phyloP scores from a whole-genome alignment of 2,329 filamentous ascomycete species.

The Bretziella fagacearum region DNA sequence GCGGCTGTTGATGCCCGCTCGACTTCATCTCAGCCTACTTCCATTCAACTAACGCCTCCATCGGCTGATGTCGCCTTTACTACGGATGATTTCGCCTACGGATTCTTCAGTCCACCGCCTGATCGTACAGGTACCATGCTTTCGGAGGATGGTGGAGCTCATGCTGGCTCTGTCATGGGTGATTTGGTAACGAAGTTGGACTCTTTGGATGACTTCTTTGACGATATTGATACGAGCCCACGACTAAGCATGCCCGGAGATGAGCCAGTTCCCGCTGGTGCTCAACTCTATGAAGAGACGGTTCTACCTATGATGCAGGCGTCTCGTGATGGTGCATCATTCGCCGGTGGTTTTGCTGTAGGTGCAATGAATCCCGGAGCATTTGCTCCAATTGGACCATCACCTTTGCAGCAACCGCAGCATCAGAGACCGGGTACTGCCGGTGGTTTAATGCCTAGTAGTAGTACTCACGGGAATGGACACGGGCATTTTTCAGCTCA shows the following conservation, averaged over 20 bases:
- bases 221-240: conserved; percentile 45
- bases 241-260: not conserved
- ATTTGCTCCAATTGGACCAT: conserved; percentile 20
- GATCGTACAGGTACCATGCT: conserved; percentile 83
- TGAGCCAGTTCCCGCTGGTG: conserved; percentile 37
- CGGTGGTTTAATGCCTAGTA: not conserved
- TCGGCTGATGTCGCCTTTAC: conserved; percentile 85
- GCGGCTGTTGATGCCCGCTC: conserved; percentile 38
- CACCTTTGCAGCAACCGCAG: conserved; percentile 72
- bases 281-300: conserved; percentile 81
- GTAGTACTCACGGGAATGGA: not conserved
- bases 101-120: conserved; percentile 55
- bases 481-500: conserved; percentile 27
- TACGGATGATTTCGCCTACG: conserved; percentile 69
- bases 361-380: conserved; percentile 1
- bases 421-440: conserved; percentile 27
- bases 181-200: conserved; percentile 70
- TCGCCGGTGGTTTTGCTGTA: conserved; percentile 3
- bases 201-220: conserved; percentile 68
- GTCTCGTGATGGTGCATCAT: not conserved
- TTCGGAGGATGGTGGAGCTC: conserved; percentile 61
- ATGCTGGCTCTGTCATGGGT: conserved; percentile 33
- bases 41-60: conserved; percentile 30
- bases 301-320: conserved; percentile 59
- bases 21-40: conserved; percentile 21